Evolutionary conservation across 805 yeast genomes (phyloP), one percentile per base, ranked within the genome.

Genomic region (Zygoascus ofunaensis): DNA sequence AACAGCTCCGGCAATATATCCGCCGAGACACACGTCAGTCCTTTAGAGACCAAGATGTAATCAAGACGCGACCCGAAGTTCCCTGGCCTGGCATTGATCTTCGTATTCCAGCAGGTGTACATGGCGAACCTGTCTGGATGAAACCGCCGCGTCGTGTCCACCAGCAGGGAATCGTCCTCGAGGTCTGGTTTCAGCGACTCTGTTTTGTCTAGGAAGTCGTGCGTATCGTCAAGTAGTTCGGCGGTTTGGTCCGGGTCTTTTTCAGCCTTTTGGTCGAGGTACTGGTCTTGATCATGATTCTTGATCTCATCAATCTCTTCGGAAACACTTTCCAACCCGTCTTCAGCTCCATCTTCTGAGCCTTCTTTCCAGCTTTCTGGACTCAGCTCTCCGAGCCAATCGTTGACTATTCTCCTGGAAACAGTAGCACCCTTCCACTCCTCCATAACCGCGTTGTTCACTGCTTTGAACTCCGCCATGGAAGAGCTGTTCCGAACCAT

Each of bases 81-180:
- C 1, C 80, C 69, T 1, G 92, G 87, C 24, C 98, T 65, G 18
- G 83, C 73, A 53, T 82, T 82, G 42, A 76, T 74, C 52, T 79
- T 62, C 1, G 87, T 82, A 61, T 87, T 89, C 98, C 98, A 90
- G 39, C 89, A 92, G 0, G 97, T 87, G 58, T 82, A 92, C 75
- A 87, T 69, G 19, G 75, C 78, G 55, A 73, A 58, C 39, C 78
- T 66, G 14, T 81, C 62, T 1, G 82, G 79, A 74, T 63, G 35
- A 74, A 75, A 3, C 62, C 60, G 17, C 49, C 69, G 51, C 55
- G 66, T 38, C 45, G 55, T 46, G 41, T 58, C 55, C 20, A 15
- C 19, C 21, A 37, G 20, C 33, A 37, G 15, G 12, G 30, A 7
- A 26, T 18, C n/a, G 47, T 62, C 22, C 55, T 56, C 41, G 53